Evolutionary conservation across 148 eudicot genomes (phyloP).

Genomic region (Chenopodium suecicum): DNA sequence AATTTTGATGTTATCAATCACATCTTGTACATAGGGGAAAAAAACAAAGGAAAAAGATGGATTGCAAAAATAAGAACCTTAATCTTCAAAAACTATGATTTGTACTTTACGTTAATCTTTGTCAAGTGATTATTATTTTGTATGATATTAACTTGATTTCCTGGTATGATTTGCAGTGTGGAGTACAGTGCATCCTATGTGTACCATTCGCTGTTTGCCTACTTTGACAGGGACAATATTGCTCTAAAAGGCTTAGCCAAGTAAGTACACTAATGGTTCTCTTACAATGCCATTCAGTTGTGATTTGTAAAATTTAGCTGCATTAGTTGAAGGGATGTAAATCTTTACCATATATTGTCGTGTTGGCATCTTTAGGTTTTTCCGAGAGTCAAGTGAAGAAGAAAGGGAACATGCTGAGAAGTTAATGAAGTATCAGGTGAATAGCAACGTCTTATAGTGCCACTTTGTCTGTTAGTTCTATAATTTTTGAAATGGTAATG

Average conservation of each 20-base stretch:
- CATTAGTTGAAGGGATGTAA: background rate
- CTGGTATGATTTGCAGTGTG: conserved; percentile 58
- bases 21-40: background rate
- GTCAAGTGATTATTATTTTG: background rate
- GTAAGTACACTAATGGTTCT: conserved; percentile 36
- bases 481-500: background rate
- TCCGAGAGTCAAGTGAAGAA: conserved; percentile 82
- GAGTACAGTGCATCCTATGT: conserved; percentile 88
- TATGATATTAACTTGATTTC: background rate
- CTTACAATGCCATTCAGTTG: background rate
- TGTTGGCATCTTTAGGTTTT: conserved; percentile 45
- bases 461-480: background rate
- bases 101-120: background rate
- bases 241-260: conserved; percentile 87
- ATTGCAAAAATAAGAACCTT: background rate
- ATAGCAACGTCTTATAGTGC: background rate
- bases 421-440: conserved; percentile 82
- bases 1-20: background rate
- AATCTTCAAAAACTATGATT: background rate
- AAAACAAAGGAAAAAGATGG: background rate
- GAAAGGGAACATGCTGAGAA: conserved; percentile 92
- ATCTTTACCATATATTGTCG: background rate
- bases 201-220: conserved; percentile 76
- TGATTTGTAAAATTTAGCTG: background rate
- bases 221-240: conserved; percentile 84